Percentiles rank a stretch among this genome's conserved stretches.
Conservation (phyloP, 2,329 filamentous ascomycete genomes). For the Aureobasidium sp. region DNA sequence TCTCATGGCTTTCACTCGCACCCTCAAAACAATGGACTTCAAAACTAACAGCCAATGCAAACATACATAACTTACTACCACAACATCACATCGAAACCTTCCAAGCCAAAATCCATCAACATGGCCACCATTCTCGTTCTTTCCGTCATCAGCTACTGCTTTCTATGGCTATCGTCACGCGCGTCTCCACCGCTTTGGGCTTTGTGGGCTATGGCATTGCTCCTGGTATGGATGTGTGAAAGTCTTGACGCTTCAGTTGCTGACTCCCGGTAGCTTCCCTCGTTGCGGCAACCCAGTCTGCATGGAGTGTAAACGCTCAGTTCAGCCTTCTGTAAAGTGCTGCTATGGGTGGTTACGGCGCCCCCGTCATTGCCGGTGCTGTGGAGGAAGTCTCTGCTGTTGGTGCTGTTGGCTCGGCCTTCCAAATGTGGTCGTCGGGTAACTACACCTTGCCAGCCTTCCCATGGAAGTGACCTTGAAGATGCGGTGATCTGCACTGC, state of each 20-base stretch:
- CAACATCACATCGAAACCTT: background rate
- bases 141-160: background rate
- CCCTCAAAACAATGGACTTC: background rate
- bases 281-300: slow-evolving; percentile 30
- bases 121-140: too few species aligned
- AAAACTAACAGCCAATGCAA: background rate
- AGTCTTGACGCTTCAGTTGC: background rate
- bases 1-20: background rate
- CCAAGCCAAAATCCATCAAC: too few species aligned
- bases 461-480: background rate
- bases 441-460: background rate
- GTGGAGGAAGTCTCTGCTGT: slow-evolving; percentile 25
- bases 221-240: background rate
- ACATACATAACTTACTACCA: background rate
- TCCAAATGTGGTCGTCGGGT: background rate
- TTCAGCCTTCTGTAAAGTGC: slow-evolving; percentile 35
- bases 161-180: background rate
- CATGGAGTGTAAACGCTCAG: slow-evolving; percentile 27
- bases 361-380: slow-evolving; percentile 27
- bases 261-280: slow-evolving; percentile 25
- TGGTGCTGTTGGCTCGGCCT: too few species aligned
- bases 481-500: too few species aligned
- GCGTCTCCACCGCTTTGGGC: background rate
- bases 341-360: slow-evolving; percentile 38
- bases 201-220: background rate